phyloP scores from a whole-genome alignment of 2,329 filamentous ascomycete genomes.

The Ophiostoma sp. region DNA sequence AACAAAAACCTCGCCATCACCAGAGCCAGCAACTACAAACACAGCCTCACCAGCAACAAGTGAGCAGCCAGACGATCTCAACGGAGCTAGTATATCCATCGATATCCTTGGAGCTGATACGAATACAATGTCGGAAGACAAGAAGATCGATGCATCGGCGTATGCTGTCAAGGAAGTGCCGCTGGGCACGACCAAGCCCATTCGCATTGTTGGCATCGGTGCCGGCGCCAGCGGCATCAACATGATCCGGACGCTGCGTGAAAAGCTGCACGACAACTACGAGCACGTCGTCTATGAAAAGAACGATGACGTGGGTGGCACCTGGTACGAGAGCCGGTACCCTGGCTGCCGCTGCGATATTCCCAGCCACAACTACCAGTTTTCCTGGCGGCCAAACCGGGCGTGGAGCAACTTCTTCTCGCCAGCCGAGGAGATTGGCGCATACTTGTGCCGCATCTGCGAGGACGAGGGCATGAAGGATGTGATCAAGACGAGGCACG shows the following conservation, averaged over 20 bases:
- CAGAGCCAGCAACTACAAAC: neutral
- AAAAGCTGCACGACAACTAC: constrained; percentile 37
- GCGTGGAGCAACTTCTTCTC: constrained; percentile 56
- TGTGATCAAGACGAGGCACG: constrained; percentile 41
- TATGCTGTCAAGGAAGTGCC: constrained; percentile 25
- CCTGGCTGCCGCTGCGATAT: constrained; percentile 54
- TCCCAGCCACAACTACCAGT: constrained; percentile 57
- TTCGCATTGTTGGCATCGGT: constrained; percentile 42
- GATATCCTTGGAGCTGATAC: neutral
- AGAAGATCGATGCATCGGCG: constrained; percentile 1
- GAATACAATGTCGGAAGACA: neutral
- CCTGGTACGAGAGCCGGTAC: constrained; percentile 56
- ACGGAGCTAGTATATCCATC: neutral
- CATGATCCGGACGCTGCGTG: constrained; percentile 42
- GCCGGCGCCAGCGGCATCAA: constrained; percentile 37
- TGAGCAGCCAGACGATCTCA: neutral
- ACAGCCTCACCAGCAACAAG: neutral
- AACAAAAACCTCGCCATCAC: no score
- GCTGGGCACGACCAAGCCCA: constrained; percentile 32
- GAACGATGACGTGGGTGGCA: constrained; percentile 51
- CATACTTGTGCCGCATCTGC: constrained; percentile 46
- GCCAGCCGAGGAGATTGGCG: constrained; percentile 49
- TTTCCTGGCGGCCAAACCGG: constrained; percentile 55
- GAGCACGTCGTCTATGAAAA: constrained; percentile 51
- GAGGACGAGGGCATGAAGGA: constrained; percentile 40